Evolutionary conservation across 2,329 filamentous ascomycete genomes (phyloP), one percentile per base, ranked within the genome.

Genomic region (Biscogniauxia sp.): DNA sequence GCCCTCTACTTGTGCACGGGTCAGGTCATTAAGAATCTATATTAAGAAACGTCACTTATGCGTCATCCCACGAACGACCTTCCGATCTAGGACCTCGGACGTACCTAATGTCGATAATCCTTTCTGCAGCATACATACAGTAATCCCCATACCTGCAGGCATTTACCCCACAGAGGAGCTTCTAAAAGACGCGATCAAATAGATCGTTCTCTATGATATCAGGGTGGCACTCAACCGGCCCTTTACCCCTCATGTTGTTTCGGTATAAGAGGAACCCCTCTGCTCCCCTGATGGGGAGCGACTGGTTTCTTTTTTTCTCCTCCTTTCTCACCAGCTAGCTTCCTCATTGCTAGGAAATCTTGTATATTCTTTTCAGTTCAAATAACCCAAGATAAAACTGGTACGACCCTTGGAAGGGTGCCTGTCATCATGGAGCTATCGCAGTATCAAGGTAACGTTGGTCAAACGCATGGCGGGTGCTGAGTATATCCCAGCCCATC

Each of bases 391-490:
- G 17, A 49, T 17, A 9, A 58, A 52, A 63, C 41, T 26, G 65
- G 65, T 67, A 67, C 58, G 60, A 55, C 59, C 55, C 37, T 55
- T 25, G 53, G 61, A 59, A 67, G 65, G 57, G 54, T 20, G 37
- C 57, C 53, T 61, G 56, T 55, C 69, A 70, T 67, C 59, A 73
- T 75, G 72, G 71, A 73, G 63, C 64, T 71, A 74, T 75, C 68
- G 66, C 66, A 68, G 68, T 72, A 75, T 77, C 76, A 75, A 78
- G 76, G 76, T 77, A 77, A 75, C 72, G 72, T 73, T 72, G 63
- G 61, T 70, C 66, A 72, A 74, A 73, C 65, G 65, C 65, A 67
- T 73, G 76, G 76, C 78, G 75, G 74, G 71, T 69, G 65, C 61
- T 64, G 75, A 71, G 74, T 53, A 55, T 75, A 76, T 72, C 75